Evolutionary conservation across 257 asterid species (phyloP), one percentile per base, ranked within the genome.

Genomic region (Craterostigma plantagineum): DNA sequence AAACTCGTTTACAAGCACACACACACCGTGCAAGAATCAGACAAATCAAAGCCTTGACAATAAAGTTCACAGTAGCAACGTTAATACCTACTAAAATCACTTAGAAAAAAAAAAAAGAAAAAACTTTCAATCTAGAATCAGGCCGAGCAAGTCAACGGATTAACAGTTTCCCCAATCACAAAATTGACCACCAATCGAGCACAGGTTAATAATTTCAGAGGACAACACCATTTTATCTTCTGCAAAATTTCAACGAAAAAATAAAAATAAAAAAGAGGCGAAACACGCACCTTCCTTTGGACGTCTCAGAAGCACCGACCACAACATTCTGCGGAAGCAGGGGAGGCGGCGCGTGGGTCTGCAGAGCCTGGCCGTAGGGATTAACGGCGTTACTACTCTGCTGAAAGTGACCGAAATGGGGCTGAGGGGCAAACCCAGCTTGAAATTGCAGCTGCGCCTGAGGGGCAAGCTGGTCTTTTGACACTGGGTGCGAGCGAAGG

Each of bases 251-350:
- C n/a, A n/a, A n/a, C n/a, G n/a, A n/a, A n/a, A n/a, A 35, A 0
- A 10, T 14, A 17, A 17, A 44, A 30, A 48, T 42, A 15, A 34
- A 54, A 50, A 43, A 17, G 8, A 49, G 13, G 51, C 7, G 44
- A 27, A 48, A 8, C 7, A 34, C 48, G 7, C 33, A 78, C 92
- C 82, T 78, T 60, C 74, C 92, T 58, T 75, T 78, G 0, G 67
- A 70, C 46, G 70, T 43, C 48, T 48, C 73, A 42, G 70, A 52
- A 38, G 57, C 70, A 59, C 55, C 57, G 9, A 52, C 59, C 23
- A 54, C 64, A 8, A 44, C 70, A 42, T 58, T 63, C 38, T 55
- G 70, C 34, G 47, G 63, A 1, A 61, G 49, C 11, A 41, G 56
- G 9, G 54, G 48, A 35, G 43, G 46, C 16, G 46, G 51, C 53